phyloP scores from a whole-genome alignment of 1,139 yeast genomes.

The Hansenula sp. region DNA sequence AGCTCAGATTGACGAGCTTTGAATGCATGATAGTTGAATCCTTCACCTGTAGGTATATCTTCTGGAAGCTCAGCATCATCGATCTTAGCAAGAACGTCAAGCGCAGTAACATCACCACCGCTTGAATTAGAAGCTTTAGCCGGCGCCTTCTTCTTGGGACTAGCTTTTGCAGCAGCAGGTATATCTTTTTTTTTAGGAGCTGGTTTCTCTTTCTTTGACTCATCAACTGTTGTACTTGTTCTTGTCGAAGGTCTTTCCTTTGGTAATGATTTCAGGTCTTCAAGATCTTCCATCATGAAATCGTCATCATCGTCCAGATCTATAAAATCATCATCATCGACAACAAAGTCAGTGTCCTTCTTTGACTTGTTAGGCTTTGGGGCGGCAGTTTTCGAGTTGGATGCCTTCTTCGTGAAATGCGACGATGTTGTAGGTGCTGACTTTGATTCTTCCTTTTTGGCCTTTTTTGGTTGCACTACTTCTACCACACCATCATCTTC shows the following conservation, averaged over 20 bases:
- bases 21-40: conserved; percentile 51
- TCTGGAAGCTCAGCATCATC: conserved; percentile 72
- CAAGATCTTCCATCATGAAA: conserved; percentile 11
- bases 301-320: conserved; percentile 14
- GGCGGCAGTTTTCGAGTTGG: neutral
- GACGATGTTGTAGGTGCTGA: conserved; percentile 1
- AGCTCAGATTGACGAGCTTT: conserved; percentile 40
- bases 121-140: conserved; percentile 5
- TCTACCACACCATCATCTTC: conserved; percentile 19
- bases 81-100: conserved; percentile 52
- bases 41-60: conserved; percentile 40
- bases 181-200: conserved; percentile 1
- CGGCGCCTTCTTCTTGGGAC: conserved; percentile 8
- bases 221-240: neutral
- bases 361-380: conserved; percentile 3
- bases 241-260: conserved; percentile 5
- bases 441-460: conserved; percentile 5
- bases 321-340: conserved; percentile 16
- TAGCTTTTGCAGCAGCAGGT: conserved; percentile 9
- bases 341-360: conserved; percentile 8
- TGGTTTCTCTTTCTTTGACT: neutral
- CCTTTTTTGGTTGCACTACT: conserved; percentile 12
- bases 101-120: conserved; percentile 34
- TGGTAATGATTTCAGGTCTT: conserved; percentile 9
- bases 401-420: neutral